These are phyloP conservation scores for Ustilago hordei DNA, from an alignment of 1,284 basidiomycete genomes.

Conservation along the genomic window DNA sequence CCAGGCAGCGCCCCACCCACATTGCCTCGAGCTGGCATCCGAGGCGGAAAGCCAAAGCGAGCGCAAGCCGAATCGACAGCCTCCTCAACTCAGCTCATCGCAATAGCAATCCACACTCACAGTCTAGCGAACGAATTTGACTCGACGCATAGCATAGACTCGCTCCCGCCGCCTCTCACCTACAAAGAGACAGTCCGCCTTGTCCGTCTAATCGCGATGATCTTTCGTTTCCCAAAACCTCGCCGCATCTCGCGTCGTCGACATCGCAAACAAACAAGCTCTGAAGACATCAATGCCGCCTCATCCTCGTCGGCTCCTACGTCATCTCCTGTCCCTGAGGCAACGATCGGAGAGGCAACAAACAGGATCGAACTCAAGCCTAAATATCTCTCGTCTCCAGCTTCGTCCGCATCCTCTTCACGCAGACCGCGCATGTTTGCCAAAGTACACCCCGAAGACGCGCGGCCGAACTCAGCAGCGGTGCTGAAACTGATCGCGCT, in stretches of 20 bases:
- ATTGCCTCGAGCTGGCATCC: background rate
- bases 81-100: slow-evolving; percentile 19
- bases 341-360: background rate
- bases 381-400: slow-evolving; percentile 12
- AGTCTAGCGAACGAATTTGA: background rate
- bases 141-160: background rate
- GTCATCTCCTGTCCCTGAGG: background rate
- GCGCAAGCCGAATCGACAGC: background rate
- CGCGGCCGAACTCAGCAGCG: slow-evolving; percentile 15
- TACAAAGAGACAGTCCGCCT: slow-evolving; percentile 49
- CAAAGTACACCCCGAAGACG: slow-evolving; percentile 28
- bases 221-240: slow-evolving; percentile 46
- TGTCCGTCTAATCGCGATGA: slow-evolving; percentile 34
- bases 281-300: background rate
- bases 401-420: background rate
- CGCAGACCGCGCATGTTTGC: slow-evolving; percentile 30
- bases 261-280: background rate
- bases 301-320: background rate
- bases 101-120: slow-evolving; percentile 16
- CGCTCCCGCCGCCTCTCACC: slow-evolving; percentile 20
- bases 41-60: background rate
- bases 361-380: slow-evolving; percentile 26
- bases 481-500: slow-evolving; percentile 37
- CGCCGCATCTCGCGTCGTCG: slow-evolving; percentile 28
- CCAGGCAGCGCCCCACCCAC: background rate